phyloP scores from a whole-genome alignment of 164 flowering plant genomes.

The Akebia trifoliata region DNA sequence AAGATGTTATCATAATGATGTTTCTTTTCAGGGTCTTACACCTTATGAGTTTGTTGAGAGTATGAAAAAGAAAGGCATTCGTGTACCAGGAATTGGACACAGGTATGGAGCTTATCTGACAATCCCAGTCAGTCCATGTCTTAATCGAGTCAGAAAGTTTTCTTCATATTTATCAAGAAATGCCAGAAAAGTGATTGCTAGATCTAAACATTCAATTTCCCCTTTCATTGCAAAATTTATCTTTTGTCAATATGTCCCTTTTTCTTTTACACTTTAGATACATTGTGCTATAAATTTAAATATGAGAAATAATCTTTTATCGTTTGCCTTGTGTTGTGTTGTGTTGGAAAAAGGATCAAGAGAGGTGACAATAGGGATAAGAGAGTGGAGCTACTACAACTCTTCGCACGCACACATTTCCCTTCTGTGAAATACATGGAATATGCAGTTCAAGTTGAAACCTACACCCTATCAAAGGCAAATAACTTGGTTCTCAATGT shows the following conservation, averaged over 20 bases:
- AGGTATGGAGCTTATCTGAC: conserved; percentile 63
- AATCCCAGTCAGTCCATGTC: too few species aligned
- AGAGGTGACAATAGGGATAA: conserved; percentile 96
- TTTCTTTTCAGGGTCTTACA: conserved; percentile 57
- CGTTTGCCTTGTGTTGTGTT: too few species aligned
- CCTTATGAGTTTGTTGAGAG: conserved; percentile 92
- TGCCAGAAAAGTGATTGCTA: too few species aligned
- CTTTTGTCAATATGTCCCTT: too few species aligned
- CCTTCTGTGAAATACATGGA: conserved; percentile 99
- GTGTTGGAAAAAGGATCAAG: conserved; percentile 90
- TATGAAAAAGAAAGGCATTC: conserved; percentile 98
- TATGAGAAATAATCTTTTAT: background rate
- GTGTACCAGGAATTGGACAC: conserved; percentile 99
- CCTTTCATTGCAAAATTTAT: too few species aligned
- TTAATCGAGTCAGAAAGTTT: too few species aligned
- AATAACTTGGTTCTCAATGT: conserved; percentile 90
- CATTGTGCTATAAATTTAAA: too few species aligned
- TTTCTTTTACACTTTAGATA: too few species aligned
- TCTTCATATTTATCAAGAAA: too few species aligned
- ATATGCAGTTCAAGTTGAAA: conserved; percentile 95
- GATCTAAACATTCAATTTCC: too few species aligned
- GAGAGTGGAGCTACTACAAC: conserved; percentile 91
- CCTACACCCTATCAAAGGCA: conserved; percentile 90
- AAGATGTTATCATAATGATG: too few species aligned
- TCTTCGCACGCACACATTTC: conserved; percentile 73